Evolutionary conservation across 164 flowering plant genomes (phyloP).

Genomic region (Annona cherimola): DNA sequence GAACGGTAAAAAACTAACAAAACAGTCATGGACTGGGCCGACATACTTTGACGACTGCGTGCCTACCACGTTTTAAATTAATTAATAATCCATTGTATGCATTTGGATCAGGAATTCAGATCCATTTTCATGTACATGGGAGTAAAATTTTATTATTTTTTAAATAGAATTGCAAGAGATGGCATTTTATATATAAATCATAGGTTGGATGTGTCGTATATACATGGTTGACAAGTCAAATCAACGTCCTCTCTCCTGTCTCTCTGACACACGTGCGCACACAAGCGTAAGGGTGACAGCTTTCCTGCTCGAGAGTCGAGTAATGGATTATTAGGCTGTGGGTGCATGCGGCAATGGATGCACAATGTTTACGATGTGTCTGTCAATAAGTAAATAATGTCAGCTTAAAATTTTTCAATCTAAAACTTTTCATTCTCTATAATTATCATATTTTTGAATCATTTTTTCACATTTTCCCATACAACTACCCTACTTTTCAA

Average conservation of each 20-base stretch:
- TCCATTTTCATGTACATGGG: not conserved
- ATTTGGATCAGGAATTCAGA: not conserved
- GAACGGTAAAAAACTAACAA: not conserved
- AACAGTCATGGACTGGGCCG: not conserved
- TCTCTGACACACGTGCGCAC: not conserved
- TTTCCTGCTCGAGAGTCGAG: not conserved
- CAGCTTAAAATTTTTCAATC: too few species aligned
- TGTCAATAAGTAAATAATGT: too few species aligned
- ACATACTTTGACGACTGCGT: not conserved
- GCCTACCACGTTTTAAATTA: not conserved
- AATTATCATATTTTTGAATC: too few species aligned
- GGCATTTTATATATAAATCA: not conserved
- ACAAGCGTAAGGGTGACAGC: too few species aligned
- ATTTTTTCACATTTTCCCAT: too few species aligned
- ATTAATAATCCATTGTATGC: not conserved
- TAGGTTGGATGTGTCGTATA: not conserved
- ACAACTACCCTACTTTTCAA: too few species aligned
- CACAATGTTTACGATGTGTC: too few species aligned
- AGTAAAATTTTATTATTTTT: not conserved
- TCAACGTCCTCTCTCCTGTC: not conserved
- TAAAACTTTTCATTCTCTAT: too few species aligned
- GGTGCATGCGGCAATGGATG: too few species aligned
- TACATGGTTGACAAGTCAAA: slow-evolving; percentile 2
- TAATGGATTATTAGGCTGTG: not conserved
- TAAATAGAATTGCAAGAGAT: not conserved